phyloP scores from a whole-genome alignment of 768 basidiomycete species.

The Auriscalpium orientale region DNA sequence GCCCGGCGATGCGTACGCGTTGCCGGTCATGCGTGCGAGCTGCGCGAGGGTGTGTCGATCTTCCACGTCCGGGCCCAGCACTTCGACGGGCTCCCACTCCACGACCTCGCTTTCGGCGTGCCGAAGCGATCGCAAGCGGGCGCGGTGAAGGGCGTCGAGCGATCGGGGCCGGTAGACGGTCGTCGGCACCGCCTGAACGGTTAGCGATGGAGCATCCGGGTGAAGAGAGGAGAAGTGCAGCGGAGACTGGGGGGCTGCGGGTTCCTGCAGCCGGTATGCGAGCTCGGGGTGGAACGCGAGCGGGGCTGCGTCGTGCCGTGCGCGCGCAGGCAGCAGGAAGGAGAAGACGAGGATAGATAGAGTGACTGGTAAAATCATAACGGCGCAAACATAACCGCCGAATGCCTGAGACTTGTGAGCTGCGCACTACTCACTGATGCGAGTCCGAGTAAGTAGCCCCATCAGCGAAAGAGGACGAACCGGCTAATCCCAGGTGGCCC shows the following conservation, averaged over 20 bases:
- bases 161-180: constrained; percentile 56
- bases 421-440: too few species aligned
- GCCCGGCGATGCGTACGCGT: constrained; percentile 78
- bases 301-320: too few species aligned
- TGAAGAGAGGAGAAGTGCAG: background rate
- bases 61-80: constrained; percentile 70
- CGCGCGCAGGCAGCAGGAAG: background rate
- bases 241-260: background rate
- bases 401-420: too few species aligned
- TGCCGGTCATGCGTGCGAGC: constrained; percentile 80
- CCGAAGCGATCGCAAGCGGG: constrained; percentile 44
- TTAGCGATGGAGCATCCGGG: constrained; percentile 4
- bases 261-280: background rate
- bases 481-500: too few species aligned
- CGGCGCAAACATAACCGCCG: background rate
- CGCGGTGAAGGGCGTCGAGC: constrained; percentile 39
- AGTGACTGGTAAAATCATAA: background rate
- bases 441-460: too few species aligned
- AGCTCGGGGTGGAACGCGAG: background rate
- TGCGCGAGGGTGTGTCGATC: constrained; percentile 75
- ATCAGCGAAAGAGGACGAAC: too few species aligned
- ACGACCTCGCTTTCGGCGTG: constrained; percentile 42
- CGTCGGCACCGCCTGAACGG: constrained; percentile 43
- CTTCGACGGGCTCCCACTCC: constrained; percentile 60
- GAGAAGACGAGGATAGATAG: background rate